These are phyloP conservation scores for Neurospora hispaniola DNA, from an alignment of 495 filamentous ascomycete genomes.

Conservation along the genomic window DNA sequence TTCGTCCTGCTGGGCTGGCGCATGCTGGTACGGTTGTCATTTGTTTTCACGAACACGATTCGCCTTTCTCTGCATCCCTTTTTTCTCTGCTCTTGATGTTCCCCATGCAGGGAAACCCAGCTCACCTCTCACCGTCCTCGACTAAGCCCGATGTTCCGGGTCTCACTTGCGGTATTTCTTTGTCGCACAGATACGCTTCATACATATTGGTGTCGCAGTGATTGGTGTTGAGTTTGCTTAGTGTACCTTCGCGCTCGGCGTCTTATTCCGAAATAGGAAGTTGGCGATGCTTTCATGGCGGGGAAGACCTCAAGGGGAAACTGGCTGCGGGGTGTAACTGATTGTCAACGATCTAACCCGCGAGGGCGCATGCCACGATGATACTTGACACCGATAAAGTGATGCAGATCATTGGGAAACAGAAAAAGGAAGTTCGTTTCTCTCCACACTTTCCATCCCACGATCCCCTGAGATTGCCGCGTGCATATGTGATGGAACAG, in stretches of 20 bases:
- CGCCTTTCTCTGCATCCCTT: not conserved
- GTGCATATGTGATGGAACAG: not conserved
- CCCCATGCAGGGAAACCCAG: not conserved
- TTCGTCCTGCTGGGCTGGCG: not conserved
- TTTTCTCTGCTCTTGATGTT: not conserved
- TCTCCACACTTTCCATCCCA: not conserved
- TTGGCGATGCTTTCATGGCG: slow-evolving; percentile 1
- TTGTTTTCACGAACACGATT: not conserved
- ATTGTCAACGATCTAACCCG: not conserved
- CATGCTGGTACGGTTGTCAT: not conserved
- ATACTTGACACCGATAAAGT: not conserved
- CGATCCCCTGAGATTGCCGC: not conserved
- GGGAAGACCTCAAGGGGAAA: slow-evolving; percentile 3
- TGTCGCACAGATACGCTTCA: no score
- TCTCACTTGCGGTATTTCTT: not conserved
- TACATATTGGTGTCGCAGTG: not conserved
- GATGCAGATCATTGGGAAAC: not conserved
- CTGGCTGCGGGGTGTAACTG: slow-evolving; percentile 3
- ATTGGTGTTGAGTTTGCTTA: not conserved
- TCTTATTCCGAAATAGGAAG: slow-evolving; percentile 2
- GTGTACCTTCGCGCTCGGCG: not conserved
- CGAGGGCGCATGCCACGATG: not conserved
- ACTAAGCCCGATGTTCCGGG: not conserved
- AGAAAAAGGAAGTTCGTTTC: not conserved
- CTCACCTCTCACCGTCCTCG: not conserved